phyloP scores from a whole-genome alignment of 2,329 filamentous ascomycete genomes.

The Trichoderma guizhouense region DNA sequence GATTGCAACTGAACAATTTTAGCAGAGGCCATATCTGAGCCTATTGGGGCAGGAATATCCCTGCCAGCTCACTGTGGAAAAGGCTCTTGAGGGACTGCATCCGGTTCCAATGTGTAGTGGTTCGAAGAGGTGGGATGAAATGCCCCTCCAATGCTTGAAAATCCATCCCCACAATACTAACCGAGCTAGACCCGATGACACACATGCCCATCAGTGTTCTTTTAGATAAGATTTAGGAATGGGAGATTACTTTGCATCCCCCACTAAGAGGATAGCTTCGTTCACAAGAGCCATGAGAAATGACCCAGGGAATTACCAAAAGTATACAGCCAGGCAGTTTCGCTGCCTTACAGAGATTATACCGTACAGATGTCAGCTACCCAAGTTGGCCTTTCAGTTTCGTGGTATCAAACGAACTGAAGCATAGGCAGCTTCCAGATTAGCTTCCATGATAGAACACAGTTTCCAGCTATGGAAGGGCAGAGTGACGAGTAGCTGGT shows the following conservation, averaged over 20 bases:
- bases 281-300: not conserved
- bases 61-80: not conserved
- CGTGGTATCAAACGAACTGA: not conserved
- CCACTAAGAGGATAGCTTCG: not conserved
- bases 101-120: not conserved
- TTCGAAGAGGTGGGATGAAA: conserved; percentile 3
- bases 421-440: not conserved
- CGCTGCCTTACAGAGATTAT: not conserved
- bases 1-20: conserved; percentile 45
- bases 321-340: not conserved
- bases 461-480: not conserved
- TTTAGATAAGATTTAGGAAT: not conserved
- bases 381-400: not conserved
- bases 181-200: not conserved
- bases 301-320: not conserved
- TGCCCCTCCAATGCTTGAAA: not conserved
- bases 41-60: not conserved
- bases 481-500: not conserved
- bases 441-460: not conserved
- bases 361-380: not conserved
- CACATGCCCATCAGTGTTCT: not conserved
- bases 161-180: not conserved
- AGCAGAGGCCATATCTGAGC: conserved; percentile 15
- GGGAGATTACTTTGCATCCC: not conserved
- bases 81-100: not conserved